Base-by-base conservation (phyloP, 345 rosid species). In the Heritiera littoralis region DNA sequence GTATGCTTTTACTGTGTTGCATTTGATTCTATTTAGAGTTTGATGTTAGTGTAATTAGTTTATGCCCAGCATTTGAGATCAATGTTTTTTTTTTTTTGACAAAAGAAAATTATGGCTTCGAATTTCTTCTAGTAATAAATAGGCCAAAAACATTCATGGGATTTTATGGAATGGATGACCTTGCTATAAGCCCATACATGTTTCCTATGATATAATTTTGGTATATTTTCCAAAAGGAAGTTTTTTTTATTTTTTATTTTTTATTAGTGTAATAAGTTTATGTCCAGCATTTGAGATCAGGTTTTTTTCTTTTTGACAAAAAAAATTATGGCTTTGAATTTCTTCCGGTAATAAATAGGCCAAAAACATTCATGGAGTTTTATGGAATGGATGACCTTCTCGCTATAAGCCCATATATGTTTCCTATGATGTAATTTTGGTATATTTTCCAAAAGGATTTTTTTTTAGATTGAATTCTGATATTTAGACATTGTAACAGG, bases 401-500 rank as follows among this genome's bases (percentile, higher is more conserved):
- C 32, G 14, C 40, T 6, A 48, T 11, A 70, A 23, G 18, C 56
- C 56, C 6, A 52, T 51, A 7, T 7, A 1, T 23, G 28, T 35
- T 72, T 54, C 48, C 15, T 52, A 3, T 30, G 66, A 40, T 74
- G 66, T 74, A 41, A 20, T 20, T n/a, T 56, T 56, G 66, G 66
- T 13, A 55, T 74, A 9, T 38, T 41, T 56, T 40, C 45, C 66
- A 55, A 38, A 32, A 10, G 65, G 49, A 73, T 11, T 55, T 73
- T 60, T 75, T 40, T 0, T 59, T 56, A 59, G 51, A 4, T 58
- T 43, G 38, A 75, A 14, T 45, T 75, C 18, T 10, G 66, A 58
- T 43, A 20, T 32, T 14, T 75, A 4, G 43, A 43, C 3, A 1
- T 60, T 59, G 17, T 75, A 69, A 32, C 78, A 74, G 89, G 87